phyloP scores from a whole-genome alignment of 306 rosid genomes.

The Begonia masoniana region DNA sequence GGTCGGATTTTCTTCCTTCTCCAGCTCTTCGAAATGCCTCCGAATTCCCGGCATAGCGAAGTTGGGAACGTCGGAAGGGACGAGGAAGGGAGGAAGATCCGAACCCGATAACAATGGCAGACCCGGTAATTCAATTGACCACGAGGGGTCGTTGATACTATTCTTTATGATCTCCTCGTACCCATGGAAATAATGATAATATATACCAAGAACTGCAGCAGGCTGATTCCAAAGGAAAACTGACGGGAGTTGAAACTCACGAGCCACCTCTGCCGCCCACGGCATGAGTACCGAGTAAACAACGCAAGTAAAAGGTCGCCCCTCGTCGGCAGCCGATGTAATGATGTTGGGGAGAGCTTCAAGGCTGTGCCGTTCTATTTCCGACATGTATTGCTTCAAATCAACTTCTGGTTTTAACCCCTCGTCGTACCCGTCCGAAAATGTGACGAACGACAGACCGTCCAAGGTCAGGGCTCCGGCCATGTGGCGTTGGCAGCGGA shows the following conservation, averaged over 20 bases:
- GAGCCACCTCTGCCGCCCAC: slow-evolving; percentile 15
- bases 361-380: slow-evolving; percentile 7
- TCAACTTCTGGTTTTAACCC: slow-evolving; percentile 2
- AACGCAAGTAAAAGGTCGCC: slow-evolving; percentile 10
- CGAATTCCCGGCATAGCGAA: slow-evolving; percentile 14
- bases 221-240: slow-evolving; percentile 10
- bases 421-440: slow-evolving; percentile 9
- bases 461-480: neutral
- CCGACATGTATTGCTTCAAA: neutral
- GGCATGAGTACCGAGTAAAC: slow-evolving; percentile 14
- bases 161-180: neutral
- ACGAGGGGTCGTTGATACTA: neutral
- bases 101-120: neutral
- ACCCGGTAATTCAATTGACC: slow-evolving; percentile 1
- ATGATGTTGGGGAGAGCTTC: slow-evolving; percentile 5
- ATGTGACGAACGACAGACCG: slow-evolving; percentile 4
- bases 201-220: slow-evolving; percentile 6
- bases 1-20: slow-evolving; percentile 6
- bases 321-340: neutral
- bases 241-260: slow-evolving; percentile 8
- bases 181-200: slow-evolving; percentile 8
- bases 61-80: neutral
- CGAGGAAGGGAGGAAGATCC: neutral
- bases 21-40: slow-evolving; percentile 14
- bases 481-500: slow-evolving; percentile 3